Evolutionary conservation across 169 alveolate genomes (phyloP), one percentile per base, ranked within the genome.

Genomic region (Cyclospora cayetanensis): DNA sequence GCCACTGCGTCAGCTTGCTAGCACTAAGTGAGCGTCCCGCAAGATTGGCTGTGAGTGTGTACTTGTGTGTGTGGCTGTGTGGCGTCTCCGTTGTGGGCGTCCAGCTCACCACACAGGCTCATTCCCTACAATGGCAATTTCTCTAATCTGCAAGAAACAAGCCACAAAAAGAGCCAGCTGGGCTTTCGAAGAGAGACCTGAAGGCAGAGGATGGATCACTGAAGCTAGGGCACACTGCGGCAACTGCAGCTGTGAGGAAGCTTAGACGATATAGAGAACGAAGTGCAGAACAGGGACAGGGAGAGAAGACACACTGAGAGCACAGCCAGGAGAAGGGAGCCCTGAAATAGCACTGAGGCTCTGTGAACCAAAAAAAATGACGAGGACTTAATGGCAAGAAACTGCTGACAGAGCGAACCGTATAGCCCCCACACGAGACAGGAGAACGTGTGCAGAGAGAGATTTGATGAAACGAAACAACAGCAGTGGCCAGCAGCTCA

Each of bases 51-150:
- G n/a, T n/a, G n/a, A n/a, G n/a, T n/a, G n/a, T n/a, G n/a, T n/a
- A n/a, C n/a, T n/a, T n/a, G n/a, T n/a, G n/a, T n/a, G n/a, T n/a
- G n/a, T n/a, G n/a, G n/a, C n/a, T n/a, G n/a, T n/a, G n/a, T n/a
- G n/a, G n/a, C n/a, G n/a, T n/a, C n/a, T n/a, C n/a, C n/a, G n/a
- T n/a, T n/a, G n/a, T n/a, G n/a, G n/a, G n/a, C n/a, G n/a, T n/a
- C n/a, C n/a, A 29, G 70, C 15, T 60, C 46, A 83, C 91, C 79
- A 83, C 20, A 83, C 79, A 22, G 91, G 60, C 22, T 83, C 82
- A 66, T 72, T 83, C 65, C 91, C 91, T 18, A 83, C 46, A 29
- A 83, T 83, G 31, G 91, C 91, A 15, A 83, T 55, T 37, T 83
- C 91, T 20, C 66, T 46, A 25, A 83, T 63, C 91, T 83, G 91